Conservation (phyloP, 805 yeast genomes). For the Cyberlindnera veronae region DNA sequence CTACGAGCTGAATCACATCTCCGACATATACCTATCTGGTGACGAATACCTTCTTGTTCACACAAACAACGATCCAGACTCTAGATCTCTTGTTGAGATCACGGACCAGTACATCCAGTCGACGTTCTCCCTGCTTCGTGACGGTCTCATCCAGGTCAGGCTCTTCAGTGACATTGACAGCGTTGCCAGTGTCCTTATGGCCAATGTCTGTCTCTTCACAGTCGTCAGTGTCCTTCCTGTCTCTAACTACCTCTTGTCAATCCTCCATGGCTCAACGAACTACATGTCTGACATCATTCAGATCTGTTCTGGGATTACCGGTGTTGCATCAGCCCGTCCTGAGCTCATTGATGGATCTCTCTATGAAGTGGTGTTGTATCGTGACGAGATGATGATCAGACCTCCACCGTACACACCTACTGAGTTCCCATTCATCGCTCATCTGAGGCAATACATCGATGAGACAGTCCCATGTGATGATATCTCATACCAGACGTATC, state of each 20-base stretch:
- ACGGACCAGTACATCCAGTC: constrained; percentile 15
- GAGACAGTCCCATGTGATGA: constrained; percentile 1
- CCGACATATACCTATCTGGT: constrained; percentile 17
- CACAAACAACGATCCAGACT: constrained; percentile 9
- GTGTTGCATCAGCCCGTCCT: constrained; percentile 4
- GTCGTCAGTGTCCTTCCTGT: constrained; percentile 22
- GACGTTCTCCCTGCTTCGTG: constrained; percentile 11
- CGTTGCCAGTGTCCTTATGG: constrained; percentile 17
- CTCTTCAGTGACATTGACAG: constrained; percentile 2
- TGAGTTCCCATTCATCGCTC: constrained; percentile 16
- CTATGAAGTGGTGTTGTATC: constrained; percentile 15
- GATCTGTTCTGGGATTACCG: constrained; percentile 14
- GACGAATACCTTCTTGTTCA: constrained; percentile 11
- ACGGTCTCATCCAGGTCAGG: neutral
- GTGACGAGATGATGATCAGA: constrained; percentile 11
- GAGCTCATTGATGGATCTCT: constrained; percentile 9
- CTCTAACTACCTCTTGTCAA: constrained; percentile 10
- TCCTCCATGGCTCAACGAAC: constrained; percentile 13
- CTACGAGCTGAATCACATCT: constrained; percentile 15
- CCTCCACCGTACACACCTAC: constrained; percentile 8
- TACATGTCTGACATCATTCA: constrained; percentile 16
- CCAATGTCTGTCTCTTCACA: constrained; percentile 21
- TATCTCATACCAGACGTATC: constrained; percentile 6
- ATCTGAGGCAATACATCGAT: constrained; percentile 16
- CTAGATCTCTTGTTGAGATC: constrained; percentile 12